Percentiles rank a stretch among this genome's conserved stretches.
These are phyloP conservation scores for Isabelozyma rhagii DNA, from an alignment of 805 yeast species.

Conservation along the genomic window DNA sequence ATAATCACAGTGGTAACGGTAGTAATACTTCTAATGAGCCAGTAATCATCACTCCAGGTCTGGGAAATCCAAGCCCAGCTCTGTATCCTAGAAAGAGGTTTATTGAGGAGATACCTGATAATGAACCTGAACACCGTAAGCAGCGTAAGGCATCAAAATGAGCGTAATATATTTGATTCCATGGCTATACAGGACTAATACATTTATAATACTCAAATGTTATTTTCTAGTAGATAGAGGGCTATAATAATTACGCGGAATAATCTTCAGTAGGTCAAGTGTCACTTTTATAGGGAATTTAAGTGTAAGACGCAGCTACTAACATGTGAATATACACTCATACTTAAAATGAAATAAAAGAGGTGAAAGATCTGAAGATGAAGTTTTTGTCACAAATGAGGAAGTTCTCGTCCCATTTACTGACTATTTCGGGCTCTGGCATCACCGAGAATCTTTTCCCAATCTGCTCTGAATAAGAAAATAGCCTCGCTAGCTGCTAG, in stretches of 20 bases:
- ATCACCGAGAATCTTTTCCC: neutral
- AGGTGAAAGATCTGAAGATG: too few species aligned
- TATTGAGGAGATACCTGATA: conserved; percentile 13
- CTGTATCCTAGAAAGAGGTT: conserved; percentile 7
- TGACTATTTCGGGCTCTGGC: conserved; percentile 1
- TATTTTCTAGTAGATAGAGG: too few species aligned
- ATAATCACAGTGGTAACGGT: conserved; percentile 1
- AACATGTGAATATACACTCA: neutral
- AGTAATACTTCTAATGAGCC: conserved; percentile 4
- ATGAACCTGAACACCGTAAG: conserved; percentile 1
- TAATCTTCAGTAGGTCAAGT: too few species aligned
- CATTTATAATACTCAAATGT: too few species aligned
- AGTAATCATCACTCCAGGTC: conserved; percentile 8
- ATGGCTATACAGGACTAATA: too few species aligned
- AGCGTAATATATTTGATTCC: too few species aligned
- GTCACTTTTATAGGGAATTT: too few species aligned
- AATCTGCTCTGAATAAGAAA: conserved; percentile 1
- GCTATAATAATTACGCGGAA: too few species aligned
- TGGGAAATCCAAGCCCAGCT: conserved; percentile 1
- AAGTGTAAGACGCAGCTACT: too few species aligned
- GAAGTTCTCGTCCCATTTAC: neutral
- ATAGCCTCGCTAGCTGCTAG: conserved; percentile 1
- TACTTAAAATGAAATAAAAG: too few species aligned
- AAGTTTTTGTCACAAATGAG: too few species aligned
- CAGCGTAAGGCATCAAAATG: too few species aligned